Percentiles rank a stretch among this genome's conserved stretches.
phyloP scores from a whole-genome alignment of 495 filamentous ascomycete genomes.

The Pseudotulostoma volvatum region DNA sequence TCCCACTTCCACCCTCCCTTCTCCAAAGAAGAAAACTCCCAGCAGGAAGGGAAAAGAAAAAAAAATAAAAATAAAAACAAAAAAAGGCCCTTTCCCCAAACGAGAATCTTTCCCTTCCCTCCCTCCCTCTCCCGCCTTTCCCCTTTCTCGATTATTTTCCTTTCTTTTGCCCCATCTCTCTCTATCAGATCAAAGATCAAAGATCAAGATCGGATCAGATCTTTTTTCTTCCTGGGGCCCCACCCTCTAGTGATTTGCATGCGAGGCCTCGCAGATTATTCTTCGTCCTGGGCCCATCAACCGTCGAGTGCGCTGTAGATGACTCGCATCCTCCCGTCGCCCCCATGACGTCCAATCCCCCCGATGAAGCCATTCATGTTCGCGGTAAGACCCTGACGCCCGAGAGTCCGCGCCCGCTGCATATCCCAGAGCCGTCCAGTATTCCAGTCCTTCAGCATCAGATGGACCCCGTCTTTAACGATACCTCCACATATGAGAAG shows the following conservation, averaged over 20 bases:
- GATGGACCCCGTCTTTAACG: slow-evolving; percentile 57
- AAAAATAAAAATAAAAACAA: too few relatives aligned
- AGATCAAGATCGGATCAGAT: too few relatives aligned
- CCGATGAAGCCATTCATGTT: slow-evolving; percentile 47
- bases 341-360: slow-evolving; percentile 48
- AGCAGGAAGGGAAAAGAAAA: too few relatives aligned
- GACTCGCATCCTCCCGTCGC: slow-evolving; percentile 6
- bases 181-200: not conserved
- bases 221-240: not conserved
- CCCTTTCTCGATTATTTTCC: not conserved
- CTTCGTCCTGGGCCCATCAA: not conserved
- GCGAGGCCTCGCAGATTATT: not conserved
- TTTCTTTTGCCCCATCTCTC: not conserved
- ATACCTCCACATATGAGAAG: slow-evolving; percentile 39
- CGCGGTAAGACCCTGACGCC: slow-evolving; percentile 54
- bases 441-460: slow-evolving; percentile 57
- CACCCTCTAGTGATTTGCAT: not conserved
- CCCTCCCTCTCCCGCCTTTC: not conserved
- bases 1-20: too few relatives aligned
- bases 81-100: too few relatives aligned
- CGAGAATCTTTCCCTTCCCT: too few relatives aligned
- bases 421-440: slow-evolving; percentile 51
- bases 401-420: slow-evolving; percentile 53
- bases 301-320: not conserved
- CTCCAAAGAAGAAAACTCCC: too few relatives aligned